Conservation (phyloP, 1,139 yeast genomes). For the Wickerhamomyces sp. region DNA sequence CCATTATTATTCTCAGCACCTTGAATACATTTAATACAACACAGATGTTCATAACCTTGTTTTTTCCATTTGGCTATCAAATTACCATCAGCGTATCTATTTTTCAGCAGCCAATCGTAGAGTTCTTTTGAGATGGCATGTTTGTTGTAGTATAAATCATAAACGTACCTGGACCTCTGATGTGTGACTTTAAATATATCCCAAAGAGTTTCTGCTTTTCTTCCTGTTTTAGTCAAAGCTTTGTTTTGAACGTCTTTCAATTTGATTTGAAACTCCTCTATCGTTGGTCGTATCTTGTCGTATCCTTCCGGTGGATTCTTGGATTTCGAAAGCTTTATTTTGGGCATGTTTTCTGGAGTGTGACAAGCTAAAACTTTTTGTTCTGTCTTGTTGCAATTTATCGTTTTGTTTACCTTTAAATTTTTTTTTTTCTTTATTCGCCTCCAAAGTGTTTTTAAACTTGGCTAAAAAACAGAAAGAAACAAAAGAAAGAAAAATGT, state of each 20-base stretch:
- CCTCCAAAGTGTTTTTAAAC: no score
- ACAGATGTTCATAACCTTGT: constrained; percentile 81
- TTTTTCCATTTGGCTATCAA: constrained; percentile 90
- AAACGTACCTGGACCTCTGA: constrained; percentile 72
- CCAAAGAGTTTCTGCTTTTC: constrained; percentile 61
- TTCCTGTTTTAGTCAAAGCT: constrained; percentile 26
- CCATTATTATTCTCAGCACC: constrained; percentile 59
- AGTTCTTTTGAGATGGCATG: constrained; percentile 61
- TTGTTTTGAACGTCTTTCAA: constrained; percentile 53
- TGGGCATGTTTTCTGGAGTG: constrained; percentile 18
- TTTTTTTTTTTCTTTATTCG: no score
- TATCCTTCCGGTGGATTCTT: constrained; percentile 72
- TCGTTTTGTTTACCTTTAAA: no score
- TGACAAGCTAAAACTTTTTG: no score
- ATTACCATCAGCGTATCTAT: constrained; percentile 61
- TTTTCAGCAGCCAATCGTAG: constrained; percentile 72
- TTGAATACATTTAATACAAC: constrained; percentile 79
- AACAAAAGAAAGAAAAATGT: no score
- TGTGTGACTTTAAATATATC: constrained; percentile 66
- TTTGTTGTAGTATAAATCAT: constrained; percentile 65
- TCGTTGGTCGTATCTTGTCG: constrained; percentile 62
- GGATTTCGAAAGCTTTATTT: constrained; percentile 31
- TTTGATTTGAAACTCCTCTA: constrained; percentile 55
- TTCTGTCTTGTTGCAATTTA: no score
- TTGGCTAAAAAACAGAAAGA: no score